Percentiles rank a stretch among this genome's conserved stretches.
Evolutionary conservation across 768 basidiomycete species (phyloP).

Genomic region (Leccinum disarticulatum): DNA sequence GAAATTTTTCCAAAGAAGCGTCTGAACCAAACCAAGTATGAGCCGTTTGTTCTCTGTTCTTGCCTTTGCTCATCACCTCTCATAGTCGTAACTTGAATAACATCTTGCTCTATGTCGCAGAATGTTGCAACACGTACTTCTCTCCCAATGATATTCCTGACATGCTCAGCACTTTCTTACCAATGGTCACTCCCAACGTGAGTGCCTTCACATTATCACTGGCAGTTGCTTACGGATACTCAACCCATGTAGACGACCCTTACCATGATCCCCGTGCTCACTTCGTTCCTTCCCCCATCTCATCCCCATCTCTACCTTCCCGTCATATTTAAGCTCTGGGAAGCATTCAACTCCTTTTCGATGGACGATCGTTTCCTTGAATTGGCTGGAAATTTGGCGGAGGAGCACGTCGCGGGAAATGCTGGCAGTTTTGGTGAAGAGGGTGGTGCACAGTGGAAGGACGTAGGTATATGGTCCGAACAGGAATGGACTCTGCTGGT

Average conservation of each 20-base stretch:
- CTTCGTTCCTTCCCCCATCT: constrained; percentile 73
- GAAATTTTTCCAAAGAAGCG: constrained; percentile 74
- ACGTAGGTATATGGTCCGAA: constrained; percentile 88
- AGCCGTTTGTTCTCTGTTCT: constrained; percentile 3
- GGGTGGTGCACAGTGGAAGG: constrained; percentile 65
- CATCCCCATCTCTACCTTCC: constrained; percentile 70
- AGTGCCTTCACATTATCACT: constrained; percentile 21
- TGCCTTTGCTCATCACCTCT: constrained; percentile 2
- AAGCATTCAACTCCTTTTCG: constrained; percentile 70
- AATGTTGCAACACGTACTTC: constrained; percentile 71
- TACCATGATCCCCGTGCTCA: constrained; percentile 72
- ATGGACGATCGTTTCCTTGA: constrained; percentile 77
- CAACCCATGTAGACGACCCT: constrained; percentile 51
- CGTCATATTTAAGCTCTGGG: constrained; percentile 70
- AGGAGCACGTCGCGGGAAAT: constrained; percentile 69
- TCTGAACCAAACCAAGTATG: constrained; percentile 58
- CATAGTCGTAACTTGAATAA: constrained; percentile 64
- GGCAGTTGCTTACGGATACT: constrained; percentile 2
- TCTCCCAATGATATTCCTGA: constrained; percentile 59
- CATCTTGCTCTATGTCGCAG: constrained; percentile 71
- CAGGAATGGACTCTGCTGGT: constrained; percentile 82
- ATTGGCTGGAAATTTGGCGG: constrained; percentile 64
- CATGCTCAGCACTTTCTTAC: constrained; percentile 73
- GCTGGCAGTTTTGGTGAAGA: constrained; percentile 52
- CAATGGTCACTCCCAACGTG: constrained; percentile 70